phyloP scores from a whole-genome alignment of 371 early-diverging fungal genomes.

The Catenaria anguillulae region DNA sequence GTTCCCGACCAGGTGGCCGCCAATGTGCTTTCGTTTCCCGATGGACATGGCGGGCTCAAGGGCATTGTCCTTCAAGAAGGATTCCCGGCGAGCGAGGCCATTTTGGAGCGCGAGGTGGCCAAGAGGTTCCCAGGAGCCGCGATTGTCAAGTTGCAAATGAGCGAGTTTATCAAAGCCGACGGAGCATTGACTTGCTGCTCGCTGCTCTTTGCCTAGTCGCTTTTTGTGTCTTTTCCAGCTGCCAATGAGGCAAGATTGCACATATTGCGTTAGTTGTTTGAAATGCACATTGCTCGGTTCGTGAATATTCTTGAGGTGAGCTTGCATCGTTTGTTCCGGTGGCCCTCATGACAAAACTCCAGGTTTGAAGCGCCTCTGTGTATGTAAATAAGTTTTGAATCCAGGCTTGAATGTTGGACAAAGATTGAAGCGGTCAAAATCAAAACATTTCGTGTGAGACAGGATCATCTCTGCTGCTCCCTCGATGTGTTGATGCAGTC shows the following conservation, averaged over 20 bases:
- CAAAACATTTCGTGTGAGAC: too few relatives aligned
- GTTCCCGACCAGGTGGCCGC: constrained; percentile 21
- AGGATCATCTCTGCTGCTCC: too few relatives aligned
- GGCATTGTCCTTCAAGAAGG: constrained; percentile 17
- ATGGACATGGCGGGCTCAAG: constrained; percentile 4
- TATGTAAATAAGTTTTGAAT: too few relatives aligned
- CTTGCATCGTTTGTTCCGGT: constrained; percentile 7
- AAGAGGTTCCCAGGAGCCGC: constrained; percentile 1
- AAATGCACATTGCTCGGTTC: background rate
- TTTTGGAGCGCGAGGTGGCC: constrained; percentile 12
- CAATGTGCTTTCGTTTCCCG: constrained; percentile 19
- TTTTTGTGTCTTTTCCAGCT: too few relatives aligned
- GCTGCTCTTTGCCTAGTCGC: background rate
- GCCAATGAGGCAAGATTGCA: too few relatives aligned
- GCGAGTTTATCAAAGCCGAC: constrained; percentile 23
- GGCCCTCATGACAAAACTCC: constrained; percentile 8
- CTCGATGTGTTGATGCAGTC: too few relatives aligned
- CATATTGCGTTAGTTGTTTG: too few relatives aligned
- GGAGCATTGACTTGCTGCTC: constrained; percentile 24
- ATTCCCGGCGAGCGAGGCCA: constrained; percentile 14
- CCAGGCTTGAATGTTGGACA: too few relatives aligned
- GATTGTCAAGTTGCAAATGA: constrained; percentile 18
- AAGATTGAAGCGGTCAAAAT: too few relatives aligned
- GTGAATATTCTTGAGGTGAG: background rate
- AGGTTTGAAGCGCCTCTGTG: too few relatives aligned